A percentile compares a stretch with the other conserved stretches of the same genome.
Conservation (phyloP, 129 eudicot species). For the Rutidosis leptorrhynchoides region DNA sequence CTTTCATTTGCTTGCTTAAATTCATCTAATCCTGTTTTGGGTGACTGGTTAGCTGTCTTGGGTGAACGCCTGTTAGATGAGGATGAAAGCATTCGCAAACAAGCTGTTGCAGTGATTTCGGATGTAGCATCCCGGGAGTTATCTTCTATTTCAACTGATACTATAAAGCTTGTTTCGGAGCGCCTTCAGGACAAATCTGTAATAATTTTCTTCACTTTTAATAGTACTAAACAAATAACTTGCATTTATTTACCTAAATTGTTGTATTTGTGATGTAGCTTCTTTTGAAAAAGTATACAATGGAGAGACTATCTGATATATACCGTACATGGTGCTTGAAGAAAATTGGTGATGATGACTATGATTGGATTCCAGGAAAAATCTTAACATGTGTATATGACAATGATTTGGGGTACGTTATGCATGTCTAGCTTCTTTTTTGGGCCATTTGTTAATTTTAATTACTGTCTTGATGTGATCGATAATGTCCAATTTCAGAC, state of each 20-base stretch:
- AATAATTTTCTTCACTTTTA: conserved; percentile 14
- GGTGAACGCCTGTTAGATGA: conserved; percentile 82
- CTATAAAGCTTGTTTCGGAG: conserved; percentile 74
- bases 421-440: background rate
- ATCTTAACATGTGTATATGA: conserved; percentile 74
- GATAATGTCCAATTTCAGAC: conserved; percentile 46
- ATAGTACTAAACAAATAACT: conserved; percentile 8
- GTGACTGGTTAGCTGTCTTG: conserved; percentile 57
- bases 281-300: conserved; percentile 71
- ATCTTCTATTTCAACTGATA: conserved; percentile 63
- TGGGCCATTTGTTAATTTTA: background rate
- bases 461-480: conserved; percentile 15
- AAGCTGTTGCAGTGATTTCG: conserved; percentile 74
- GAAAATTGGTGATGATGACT: conserved; percentile 49
- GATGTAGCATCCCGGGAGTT: conserved; percentile 64
- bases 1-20: conserved; percentile 7
- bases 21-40: conserved; percentile 13
- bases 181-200: conserved; percentile 96
- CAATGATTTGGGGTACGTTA: conserved; percentile 73
- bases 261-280: conserved; percentile 40
- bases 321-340: conserved; percentile 60
- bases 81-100: conserved; percentile 86
- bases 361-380: conserved; percentile 91
- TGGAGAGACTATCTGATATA: conserved; percentile 86
- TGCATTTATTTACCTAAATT: conserved; percentile 11